These are phyloP conservation scores for Hygrocybe punicea DNA, from an alignment of 768 basidiomycete species.

Conservation along the genomic window DNA sequence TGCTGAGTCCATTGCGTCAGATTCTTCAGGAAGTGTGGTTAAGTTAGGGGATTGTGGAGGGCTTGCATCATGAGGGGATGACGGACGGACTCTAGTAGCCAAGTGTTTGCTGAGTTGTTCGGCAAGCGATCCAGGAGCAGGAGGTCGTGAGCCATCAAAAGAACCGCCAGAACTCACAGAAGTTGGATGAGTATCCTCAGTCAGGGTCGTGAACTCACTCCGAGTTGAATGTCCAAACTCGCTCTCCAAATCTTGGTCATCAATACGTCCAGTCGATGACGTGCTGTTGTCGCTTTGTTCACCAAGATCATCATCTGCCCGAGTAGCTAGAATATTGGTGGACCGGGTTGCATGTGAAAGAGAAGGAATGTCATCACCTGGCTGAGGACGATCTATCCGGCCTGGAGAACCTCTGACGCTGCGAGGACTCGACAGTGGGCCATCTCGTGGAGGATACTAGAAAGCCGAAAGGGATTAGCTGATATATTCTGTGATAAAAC, in stretches of 20 bases:
- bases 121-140: slow-evolving; percentile 49
- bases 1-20: slow-evolving; percentile 29
- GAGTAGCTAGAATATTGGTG: slow-evolving; percentile 46
- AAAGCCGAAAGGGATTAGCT: slow-evolving; percentile 2
- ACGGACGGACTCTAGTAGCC: slow-evolving; percentile 44
- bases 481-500: not conserved
- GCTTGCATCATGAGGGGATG: slow-evolving; percentile 38
- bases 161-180: slow-evolving; percentile 47
- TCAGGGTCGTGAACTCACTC: slow-evolving; percentile 39
- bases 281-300: slow-evolving; percentile 41
- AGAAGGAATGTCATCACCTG: slow-evolving; percentile 36
- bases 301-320: slow-evolving; percentile 43
- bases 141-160: slow-evolving; percentile 34
- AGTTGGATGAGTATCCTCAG: slow-evolving; percentile 55
- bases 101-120: slow-evolving; percentile 64
- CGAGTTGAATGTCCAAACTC: slow-evolving; percentile 51
- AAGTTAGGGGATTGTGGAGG: slow-evolving; percentile 30
- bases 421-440: slow-evolving; percentile 59
- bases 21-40: slow-evolving; percentile 40
- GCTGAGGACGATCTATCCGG: slow-evolving; percentile 46
- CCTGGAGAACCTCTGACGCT: slow-evolving; percentile 70
- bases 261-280: slow-evolving; percentile 36
- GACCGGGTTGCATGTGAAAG: slow-evolving; percentile 27
- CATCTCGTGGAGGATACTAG: slow-evolving; percentile 62
- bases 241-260: slow-evolving; percentile 51